A percentile compares a stretch with the other conserved stretches of the same genome.
Evolutionary conservation across 768 basidiomycete species (phyloP).

Genomic region (Amanita molliuscula): DNA sequence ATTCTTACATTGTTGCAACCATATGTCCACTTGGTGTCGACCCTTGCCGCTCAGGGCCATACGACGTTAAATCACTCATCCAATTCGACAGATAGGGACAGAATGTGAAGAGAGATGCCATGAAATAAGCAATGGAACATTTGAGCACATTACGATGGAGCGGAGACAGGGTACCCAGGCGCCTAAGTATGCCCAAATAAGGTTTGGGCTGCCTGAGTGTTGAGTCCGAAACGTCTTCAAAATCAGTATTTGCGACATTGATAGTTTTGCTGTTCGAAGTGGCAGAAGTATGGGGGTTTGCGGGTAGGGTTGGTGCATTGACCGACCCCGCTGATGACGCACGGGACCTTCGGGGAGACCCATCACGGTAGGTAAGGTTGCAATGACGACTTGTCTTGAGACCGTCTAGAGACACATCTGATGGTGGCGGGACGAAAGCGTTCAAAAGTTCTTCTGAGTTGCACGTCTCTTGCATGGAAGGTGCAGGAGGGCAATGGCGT

Average conservation of each 20-base stretch:
- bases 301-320: neutral
- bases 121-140: constrained; percentile 83
- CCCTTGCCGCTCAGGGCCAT: constrained; percentile 34
- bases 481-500: neutral
- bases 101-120: constrained; percentile 91
- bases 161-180: constrained; percentile 2
- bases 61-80: constrained; percentile 49
- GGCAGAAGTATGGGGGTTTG: neutral
- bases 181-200: neutral
- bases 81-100: constrained; percentile 61
- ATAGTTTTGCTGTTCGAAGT: neutral
- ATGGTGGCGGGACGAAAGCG: neutral
- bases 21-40: constrained; percentile 81
- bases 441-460: neutral
- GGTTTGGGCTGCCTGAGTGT: neutral
- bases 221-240: neutral
- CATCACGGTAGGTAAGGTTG: neutral
- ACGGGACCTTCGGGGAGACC: neutral
- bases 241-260: neutral
- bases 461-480: neutral
- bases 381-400: neutral
- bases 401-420: neutral
- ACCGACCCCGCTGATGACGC: neutral
- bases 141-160: constrained; percentile 73
- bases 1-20: constrained; percentile 81